Evolutionary conservation across 2,329 filamentous ascomycete genomes (phyloP).

Genomic region (Xylariaceae sp.): DNA sequence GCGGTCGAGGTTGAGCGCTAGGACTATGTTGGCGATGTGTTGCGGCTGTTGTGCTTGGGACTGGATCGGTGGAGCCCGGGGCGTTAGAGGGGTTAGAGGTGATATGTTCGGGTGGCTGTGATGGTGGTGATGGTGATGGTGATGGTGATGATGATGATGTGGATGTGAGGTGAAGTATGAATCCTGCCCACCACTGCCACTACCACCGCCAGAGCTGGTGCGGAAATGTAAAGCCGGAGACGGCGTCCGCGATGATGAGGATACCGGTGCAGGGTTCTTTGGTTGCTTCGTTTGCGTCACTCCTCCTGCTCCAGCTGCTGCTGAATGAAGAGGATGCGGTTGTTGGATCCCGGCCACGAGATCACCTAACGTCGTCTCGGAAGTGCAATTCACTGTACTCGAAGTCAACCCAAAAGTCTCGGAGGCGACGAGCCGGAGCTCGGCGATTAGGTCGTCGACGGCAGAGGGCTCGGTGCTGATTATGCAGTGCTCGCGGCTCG

Average conservation of each 20-base stretch:
- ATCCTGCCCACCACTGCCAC: neutral
- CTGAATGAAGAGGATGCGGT: too few species aligned
- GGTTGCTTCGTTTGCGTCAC: conserved; percentile 22
- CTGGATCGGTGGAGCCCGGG: neutral
- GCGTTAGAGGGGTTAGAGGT: conserved; percentile 5
- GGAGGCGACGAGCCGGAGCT: conserved; percentile 67
- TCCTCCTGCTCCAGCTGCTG: conserved; percentile 23
- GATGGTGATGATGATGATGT: neutral
- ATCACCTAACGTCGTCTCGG: conserved; percentile 72
- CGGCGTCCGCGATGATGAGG: conserved; percentile 4
- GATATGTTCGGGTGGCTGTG: neutral
- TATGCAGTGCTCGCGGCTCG: conserved; percentile 82
- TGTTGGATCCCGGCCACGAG: conserved; percentile 69
- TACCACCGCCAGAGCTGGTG: neutral
- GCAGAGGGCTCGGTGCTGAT: conserved; percentile 65
- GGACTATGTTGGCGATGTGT: conserved; percentile 72
- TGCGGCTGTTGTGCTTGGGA: conserved; percentile 10
- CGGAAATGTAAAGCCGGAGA: conserved; percentile 4
- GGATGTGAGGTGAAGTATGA: conserved; percentile 1
- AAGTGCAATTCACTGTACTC: conserved; percentile 67
- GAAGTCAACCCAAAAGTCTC: conserved; percentile 70
- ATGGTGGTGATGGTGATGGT: conserved; percentile 5
- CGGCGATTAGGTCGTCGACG: conserved; percentile 66
- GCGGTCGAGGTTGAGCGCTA: conserved; percentile 74
- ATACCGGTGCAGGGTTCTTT: conserved; percentile 20